phyloP scores from a whole-genome alignment of 257 asterid genomes.

The Ilex aquifolium region DNA sequence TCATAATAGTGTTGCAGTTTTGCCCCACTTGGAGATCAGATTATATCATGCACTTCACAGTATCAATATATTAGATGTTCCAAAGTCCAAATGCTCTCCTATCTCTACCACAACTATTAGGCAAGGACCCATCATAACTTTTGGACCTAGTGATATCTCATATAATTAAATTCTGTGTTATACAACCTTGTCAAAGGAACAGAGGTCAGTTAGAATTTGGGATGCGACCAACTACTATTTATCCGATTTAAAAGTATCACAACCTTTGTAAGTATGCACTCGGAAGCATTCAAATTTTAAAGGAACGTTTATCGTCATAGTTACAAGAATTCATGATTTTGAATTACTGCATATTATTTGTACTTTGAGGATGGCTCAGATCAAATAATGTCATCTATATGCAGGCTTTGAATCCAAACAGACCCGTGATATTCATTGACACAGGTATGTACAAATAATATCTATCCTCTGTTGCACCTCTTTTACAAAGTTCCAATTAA shows the following conservation, averaged over 20 bases:
- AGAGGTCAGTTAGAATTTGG: neutral
- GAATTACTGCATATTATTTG: neutral
- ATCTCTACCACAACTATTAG: too few relatives aligned
- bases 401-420: slow-evolving; percentile 76
- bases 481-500: neutral
- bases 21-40: too few relatives aligned
- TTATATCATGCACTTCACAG: too few relatives aligned
- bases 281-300: too few relatives aligned
- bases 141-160: too few relatives aligned
- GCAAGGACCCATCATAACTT: too few relatives aligned
- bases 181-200: neutral
- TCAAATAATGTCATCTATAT: neutral
- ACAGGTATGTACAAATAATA: slow-evolving; percentile 49
- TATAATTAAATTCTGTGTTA: neutral
- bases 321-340: too few relatives aligned
- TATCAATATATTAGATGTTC: too few relatives aligned
- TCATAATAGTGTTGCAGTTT: too few relatives aligned
- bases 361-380: neutral
- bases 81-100: too few relatives aligned
- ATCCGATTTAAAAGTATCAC: neutral
- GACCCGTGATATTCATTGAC: slow-evolving; percentile 73
- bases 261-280: neutral
- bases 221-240: neutral
- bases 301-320: too few relatives aligned
- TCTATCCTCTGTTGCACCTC: slow-evolving; percentile 1